Evolutionary conservation across 2,329 filamentous ascomycete genomes (phyloP), one percentile per base, ranked within the genome.

Genomic region (Lecanoromycetidae sp.): DNA sequence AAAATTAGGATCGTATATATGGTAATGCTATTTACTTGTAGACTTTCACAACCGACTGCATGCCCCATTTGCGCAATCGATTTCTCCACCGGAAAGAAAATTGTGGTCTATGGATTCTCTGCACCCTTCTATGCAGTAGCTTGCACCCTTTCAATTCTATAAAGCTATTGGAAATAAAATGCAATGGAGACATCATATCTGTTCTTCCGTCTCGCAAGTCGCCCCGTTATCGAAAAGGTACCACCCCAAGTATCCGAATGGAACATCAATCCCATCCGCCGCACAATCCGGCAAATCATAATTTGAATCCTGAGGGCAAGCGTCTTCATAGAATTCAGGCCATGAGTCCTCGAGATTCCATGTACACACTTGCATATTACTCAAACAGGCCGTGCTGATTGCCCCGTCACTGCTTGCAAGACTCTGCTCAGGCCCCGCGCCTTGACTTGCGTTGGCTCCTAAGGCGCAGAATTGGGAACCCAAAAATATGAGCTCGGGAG

Each of bases 361-460:
- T 5, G 43, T 43, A 26, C 48, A 50, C 17, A 50, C 46, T 32
- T 46, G 32, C 44, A 47, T 8, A 35, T 50, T 50, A 22, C 33
- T 17, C 17, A 50, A 29, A 26, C 48, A 50, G n/a, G 40, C 48
- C 19, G 48, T 46, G 42, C 40, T 46, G 8, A 50, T 30, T 10
- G 42, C 48, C 4, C 13, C 23, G 7, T 29, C 25, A 4, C 26
- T 46, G 19, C 20, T 42, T n/a, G n/a, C n/a, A 15, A 46, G 30
- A 2, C 17, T 22, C 22, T 44, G 20, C 13, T 43, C 48, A 0
- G 48, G 48, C 10, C 33, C 48, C n/a, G 40, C 42, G 5, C 48
- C 48, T 37, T 50, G 48, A 6, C 42, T 42, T 4, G 25, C 34
- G 7, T 43, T 43, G 2, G 48, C 42, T 2, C 42, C 35, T 10